These are phyloP conservation scores for Tylopilus rubrobrunneus DNA, from an alignment of 768 basidiomycete genomes.

Conservation along the genomic window DNA sequence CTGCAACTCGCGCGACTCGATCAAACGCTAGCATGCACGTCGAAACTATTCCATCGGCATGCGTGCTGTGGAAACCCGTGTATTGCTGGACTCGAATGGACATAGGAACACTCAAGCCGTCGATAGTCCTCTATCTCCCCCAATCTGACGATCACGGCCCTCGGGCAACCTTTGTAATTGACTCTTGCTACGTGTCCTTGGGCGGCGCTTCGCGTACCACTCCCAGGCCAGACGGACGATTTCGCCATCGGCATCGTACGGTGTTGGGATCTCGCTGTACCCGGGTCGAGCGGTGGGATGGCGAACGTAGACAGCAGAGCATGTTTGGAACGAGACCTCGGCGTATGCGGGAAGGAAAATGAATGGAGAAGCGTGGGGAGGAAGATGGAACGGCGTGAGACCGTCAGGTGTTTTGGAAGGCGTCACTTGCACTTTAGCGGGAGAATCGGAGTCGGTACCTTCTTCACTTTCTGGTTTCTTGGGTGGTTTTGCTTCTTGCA, in stretches of 20 bases:
- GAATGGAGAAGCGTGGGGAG: conserved; percentile 83
- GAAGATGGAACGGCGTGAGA: conserved; percentile 79
- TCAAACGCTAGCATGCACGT: too few species aligned
- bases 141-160: conserved; percentile 44
- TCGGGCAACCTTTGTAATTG: conserved; percentile 64
- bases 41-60: too few species aligned
- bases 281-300: conserved; percentile 96
- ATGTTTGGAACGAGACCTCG: conserved; percentile 81
- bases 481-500: conserved; percentile 37
- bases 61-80: not conserved
- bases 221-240: conserved; percentile 93
- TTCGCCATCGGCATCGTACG: conserved; percentile 94
- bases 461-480: conserved; percentile 11
- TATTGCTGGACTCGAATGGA: conserved; percentile 1
- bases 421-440: not conserved
- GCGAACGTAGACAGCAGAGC: conserved; percentile 88
- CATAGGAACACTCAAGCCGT: not conserved
- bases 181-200: conserved; percentile 60
- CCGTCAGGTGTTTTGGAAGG: conserved; percentile 10
- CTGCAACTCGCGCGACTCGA: too few species aligned
- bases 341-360: conserved; percentile 92
- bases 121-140: conserved; percentile 13
- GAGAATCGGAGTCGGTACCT: not conserved
- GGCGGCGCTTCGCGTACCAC: conserved; percentile 78
- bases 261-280: conserved; percentile 93